Percentiles rank a stretch among this genome's conserved stretches.
Conservation (phyloP, 148 eudicot species). For the Arctostaphylos glauca region DNA sequence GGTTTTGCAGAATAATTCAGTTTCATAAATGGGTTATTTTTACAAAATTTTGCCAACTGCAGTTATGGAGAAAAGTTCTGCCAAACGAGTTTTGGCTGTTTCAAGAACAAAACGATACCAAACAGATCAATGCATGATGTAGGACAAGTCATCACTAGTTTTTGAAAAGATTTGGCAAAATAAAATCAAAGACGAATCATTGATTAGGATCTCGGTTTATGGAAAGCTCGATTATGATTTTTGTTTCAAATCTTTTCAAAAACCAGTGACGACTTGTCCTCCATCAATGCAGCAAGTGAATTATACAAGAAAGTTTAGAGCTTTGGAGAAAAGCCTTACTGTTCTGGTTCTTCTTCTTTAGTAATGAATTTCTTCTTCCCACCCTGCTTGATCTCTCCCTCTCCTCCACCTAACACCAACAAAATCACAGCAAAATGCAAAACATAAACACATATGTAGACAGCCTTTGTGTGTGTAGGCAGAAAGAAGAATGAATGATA, state of each 20-base stretch:
- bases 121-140: not conserved
- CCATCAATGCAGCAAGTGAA: not conserved
- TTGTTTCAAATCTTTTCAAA: no score
- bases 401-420: conserved; percentile 54
- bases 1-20: not conserved
- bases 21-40: not conserved
- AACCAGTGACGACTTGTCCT: no score
- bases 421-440: not conserved
- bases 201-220: no score
- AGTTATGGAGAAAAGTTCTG: not conserved
- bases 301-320: not conserved
- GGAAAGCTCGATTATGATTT: no score
- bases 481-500: not conserved
- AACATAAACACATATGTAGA: no score
- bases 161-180: no score
- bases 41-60: not conserved
- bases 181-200: no score
- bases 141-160: no score
- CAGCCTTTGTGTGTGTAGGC: not conserved
- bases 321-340: conserved; percentile 41
- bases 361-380: conserved; percentile 91
- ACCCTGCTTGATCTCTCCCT: conserved; percentile 60
- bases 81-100: not conserved
- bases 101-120: not conserved
- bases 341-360: conserved; percentile 88